Percentiles rank a stretch among this genome's conserved stretches.
phyloP scores from a whole-genome alignment of 192 early-diverging fungal genomes.

The Backusella circina region DNA sequence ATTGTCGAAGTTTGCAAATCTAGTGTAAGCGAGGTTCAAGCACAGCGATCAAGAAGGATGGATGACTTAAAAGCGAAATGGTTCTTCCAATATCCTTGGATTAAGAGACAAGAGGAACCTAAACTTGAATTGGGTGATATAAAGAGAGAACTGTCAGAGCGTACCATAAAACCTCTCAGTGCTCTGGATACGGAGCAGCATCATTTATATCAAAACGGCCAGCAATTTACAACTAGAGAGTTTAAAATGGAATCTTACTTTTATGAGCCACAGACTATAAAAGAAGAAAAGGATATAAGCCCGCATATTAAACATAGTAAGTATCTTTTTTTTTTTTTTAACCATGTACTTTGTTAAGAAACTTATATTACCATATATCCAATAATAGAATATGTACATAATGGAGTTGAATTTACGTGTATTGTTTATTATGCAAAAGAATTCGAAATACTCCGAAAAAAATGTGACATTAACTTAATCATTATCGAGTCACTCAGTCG shows the following conservation, averaged over 20 bases:
- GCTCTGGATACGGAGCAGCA: background rate
- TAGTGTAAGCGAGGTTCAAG: constrained; percentile 8
- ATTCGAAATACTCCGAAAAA: constrained; percentile 79
- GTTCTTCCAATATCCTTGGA: background rate
- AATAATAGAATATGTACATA: constrained; percentile 61
- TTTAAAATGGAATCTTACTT: constrained; percentile 6
- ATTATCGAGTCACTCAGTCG: constrained; percentile 79
- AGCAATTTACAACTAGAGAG: constrained; percentile 2
- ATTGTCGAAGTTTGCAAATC: constrained; percentile 15
- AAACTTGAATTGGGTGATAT: constrained; percentile 1
- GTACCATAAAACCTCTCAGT: background rate
- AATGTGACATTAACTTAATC: constrained; percentile 75
- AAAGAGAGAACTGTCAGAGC: constrained; percentile 5
- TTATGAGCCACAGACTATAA: background rate
- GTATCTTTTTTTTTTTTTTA: constrained; percentile 14
- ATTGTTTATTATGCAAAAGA: constrained; percentile 83
- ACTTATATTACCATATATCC: background rate
- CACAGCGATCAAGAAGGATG: background rate
- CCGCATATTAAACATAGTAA: constrained; percentile 59
- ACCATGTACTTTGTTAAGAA: background rate
- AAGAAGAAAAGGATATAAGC: constrained; percentile 2
- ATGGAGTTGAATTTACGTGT: constrained; percentile 71
- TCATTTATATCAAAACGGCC: background rate
- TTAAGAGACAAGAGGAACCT: background rate
- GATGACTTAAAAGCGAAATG: constrained; percentile 8